phyloP scores from a whole-genome alignment of 164 flowering plant genomes.

The Umbellularia californica region DNA sequence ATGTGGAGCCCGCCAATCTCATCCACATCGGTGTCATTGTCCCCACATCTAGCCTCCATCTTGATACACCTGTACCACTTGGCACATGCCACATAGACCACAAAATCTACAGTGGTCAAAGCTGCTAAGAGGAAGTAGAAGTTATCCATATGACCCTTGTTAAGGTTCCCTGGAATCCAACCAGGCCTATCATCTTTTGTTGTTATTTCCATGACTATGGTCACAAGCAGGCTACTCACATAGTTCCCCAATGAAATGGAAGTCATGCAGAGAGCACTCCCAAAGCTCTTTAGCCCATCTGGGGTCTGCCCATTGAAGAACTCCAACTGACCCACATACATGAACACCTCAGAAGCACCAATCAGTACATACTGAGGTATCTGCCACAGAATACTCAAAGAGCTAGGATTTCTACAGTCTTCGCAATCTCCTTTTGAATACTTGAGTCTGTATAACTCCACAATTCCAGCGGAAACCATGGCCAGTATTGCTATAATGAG shows the following conservation, averaged over 20 bases:
- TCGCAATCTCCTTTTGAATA: slow-evolving; percentile 47
- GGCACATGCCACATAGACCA: slow-evolving; percentile 57
- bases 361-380: slow-evolving; percentile 78
- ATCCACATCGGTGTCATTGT: slow-evolving; percentile 6
- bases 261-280: slow-evolving; percentile 95
- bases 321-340: slow-evolving; percentile 91
- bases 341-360: slow-evolving; percentile 92
- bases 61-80: slow-evolving; percentile 69
- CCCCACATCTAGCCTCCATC: slow-evolving; percentile 31
- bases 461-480: slow-evolving; percentile 78
- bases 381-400: slow-evolving; percentile 90
- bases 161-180: slow-evolving; percentile 92
- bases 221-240: slow-evolving; percentile 75
- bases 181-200: slow-evolving; percentile 60
- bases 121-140: slow-evolving; percentile 79
- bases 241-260: slow-evolving; percentile 91
- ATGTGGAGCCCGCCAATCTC: background rate
- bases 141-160: slow-evolving; percentile 83
- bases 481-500: slow-evolving; percentile 73
- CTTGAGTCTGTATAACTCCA: slow-evolving; percentile 67
- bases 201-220: slow-evolving; percentile 76
- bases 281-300: slow-evolving; percentile 91
- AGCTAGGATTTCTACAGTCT: slow-evolving; percentile 67
- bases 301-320: slow-evolving; percentile 90
- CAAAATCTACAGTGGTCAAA: slow-evolving; percentile 49